Conservation (phyloP, 176 grass and related monocot genomes). For the Guadua angustifolia region DNA sequence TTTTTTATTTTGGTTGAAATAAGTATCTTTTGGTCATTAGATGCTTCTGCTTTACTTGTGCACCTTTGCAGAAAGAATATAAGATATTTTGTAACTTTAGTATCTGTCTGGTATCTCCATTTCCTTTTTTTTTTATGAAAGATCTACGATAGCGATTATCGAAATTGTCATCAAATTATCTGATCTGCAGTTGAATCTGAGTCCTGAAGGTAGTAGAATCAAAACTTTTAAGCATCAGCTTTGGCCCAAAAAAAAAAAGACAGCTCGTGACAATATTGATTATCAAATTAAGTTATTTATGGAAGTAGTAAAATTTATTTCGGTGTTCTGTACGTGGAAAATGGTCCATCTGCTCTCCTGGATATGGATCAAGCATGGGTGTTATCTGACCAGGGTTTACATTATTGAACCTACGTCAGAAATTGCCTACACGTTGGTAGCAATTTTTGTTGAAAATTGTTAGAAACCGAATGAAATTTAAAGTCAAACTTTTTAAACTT, state of each 20-base stretch:
- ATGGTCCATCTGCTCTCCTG: background rate
- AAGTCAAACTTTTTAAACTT: too few species aligned
- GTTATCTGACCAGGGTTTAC: too few species aligned
- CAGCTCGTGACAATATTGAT: background rate
- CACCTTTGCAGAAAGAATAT: background rate
- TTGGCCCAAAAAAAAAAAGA: background rate
- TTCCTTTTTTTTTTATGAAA: background rate
- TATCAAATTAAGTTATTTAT: background rate
- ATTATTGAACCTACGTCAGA: too few species aligned
- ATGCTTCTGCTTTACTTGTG: background rate
- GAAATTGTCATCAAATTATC: background rate
- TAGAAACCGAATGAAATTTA: too few species aligned
- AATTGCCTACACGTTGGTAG: too few species aligned
- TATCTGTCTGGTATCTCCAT: background rate
- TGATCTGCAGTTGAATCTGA: background rate
- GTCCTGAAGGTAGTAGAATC: background rate
- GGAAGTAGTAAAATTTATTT: background rate
- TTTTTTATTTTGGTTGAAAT: background rate
- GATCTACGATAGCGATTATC: background rate
- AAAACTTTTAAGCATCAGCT: background rate
- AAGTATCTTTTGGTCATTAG: background rate
- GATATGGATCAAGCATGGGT: background rate
- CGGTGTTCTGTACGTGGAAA: background rate
- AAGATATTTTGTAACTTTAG: background rate
- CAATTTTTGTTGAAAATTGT: too few species aligned